These are phyloP conservation scores for Rasamsonia emersonii DNA, from an alignment of 2,329 filamentous ascomycete genomes.

Conservation along the genomic window DNA sequence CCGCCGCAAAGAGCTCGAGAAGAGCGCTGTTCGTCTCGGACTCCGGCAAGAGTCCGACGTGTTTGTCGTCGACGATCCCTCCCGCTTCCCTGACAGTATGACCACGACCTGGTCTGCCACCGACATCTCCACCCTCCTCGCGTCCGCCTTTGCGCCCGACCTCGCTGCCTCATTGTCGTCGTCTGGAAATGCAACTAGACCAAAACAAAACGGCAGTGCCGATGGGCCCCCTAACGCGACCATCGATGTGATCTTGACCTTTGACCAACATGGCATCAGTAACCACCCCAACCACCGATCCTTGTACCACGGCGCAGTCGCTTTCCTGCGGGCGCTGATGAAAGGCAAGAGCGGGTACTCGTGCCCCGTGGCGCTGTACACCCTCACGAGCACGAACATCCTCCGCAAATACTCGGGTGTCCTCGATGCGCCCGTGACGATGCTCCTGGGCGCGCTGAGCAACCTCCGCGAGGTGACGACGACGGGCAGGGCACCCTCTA, in stretches of 20 bases:
- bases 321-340: slow-evolving; percentile 62
- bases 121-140: slow-evolving; percentile 62
- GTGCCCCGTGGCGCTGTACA: slow-evolving; percentile 76
- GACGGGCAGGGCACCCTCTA: slow-evolving; percentile 25
- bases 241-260: slow-evolving; percentile 82
- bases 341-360: slow-evolving; percentile 55
- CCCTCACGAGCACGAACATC: slow-evolving; percentile 63
- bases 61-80: slow-evolving; percentile 70
- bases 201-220: slow-evolving; percentile 19
- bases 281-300: slow-evolving; percentile 90
- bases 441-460: slow-evolving; percentile 47
- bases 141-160: slow-evolving; percentile 64
- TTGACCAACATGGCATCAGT: slow-evolving; percentile 74
- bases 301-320: slow-evolving; percentile 69
- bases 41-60: slow-evolving; percentile 68
- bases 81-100: slow-evolving; percentile 83
- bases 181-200: slow-evolving; percentile 31
- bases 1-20: slow-evolving; percentile 72
- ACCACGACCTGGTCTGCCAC: slow-evolving; percentile 63
- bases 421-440: slow-evolving; percentile 65
- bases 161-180: slow-evolving; percentile 27
- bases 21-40: slow-evolving; percentile 70
- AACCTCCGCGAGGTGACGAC: slow-evolving; percentile 16
- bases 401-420: slow-evolving; percentile 73
- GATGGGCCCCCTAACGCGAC: slow-evolving; percentile 41